Evolutionary conservation across 306 rosid genomes (phyloP).

Genomic region (Cicer arietinum): DNA sequence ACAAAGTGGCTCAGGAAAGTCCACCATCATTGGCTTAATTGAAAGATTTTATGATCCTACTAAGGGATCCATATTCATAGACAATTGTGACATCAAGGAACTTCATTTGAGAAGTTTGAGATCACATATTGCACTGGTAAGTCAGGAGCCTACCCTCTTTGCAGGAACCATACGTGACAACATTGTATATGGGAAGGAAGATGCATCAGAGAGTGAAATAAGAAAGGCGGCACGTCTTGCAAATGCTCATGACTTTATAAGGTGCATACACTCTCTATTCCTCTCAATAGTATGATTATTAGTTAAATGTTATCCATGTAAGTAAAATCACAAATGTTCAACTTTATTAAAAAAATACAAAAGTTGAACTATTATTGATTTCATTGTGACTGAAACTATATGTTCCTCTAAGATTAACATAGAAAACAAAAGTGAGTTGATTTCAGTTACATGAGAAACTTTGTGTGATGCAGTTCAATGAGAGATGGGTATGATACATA

Average conservation of each 20-base stretch:
- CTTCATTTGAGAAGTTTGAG: constrained; percentile 64
- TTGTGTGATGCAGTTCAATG: constrained; percentile 60
- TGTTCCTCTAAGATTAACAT: too few relatives aligned
- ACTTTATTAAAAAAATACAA: too few relatives aligned
- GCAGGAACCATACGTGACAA: constrained; percentile 78
- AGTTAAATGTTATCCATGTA: background rate
- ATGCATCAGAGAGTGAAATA: constrained; percentile 65
- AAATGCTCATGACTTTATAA: constrained; percentile 82
- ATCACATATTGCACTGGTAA: constrained; percentile 75
- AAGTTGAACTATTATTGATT: too few relatives aligned
- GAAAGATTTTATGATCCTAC: constrained; percentile 82
- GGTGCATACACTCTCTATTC: constrained; percentile 42
- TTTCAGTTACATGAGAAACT: too few relatives aligned
- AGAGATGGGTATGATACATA: constrained; percentile 69
- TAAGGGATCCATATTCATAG: constrained; percentile 63
- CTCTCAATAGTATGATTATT: background rate
- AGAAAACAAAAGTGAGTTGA: too few relatives aligned
- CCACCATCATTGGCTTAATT: constrained; percentile 76
- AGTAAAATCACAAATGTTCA: too few relatives aligned
- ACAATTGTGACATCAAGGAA: constrained; percentile 59
- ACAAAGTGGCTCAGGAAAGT: constrained; percentile 85
- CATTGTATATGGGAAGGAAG: constrained; percentile 63
- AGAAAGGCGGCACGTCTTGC: constrained; percentile 70
- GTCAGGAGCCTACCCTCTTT: constrained; percentile 80
- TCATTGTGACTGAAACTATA: too few relatives aligned